These are phyloP conservation scores for Saccharomycopsis lassenensis DNA, from an alignment of 805 yeast species.

Conservation along the genomic window DNA sequence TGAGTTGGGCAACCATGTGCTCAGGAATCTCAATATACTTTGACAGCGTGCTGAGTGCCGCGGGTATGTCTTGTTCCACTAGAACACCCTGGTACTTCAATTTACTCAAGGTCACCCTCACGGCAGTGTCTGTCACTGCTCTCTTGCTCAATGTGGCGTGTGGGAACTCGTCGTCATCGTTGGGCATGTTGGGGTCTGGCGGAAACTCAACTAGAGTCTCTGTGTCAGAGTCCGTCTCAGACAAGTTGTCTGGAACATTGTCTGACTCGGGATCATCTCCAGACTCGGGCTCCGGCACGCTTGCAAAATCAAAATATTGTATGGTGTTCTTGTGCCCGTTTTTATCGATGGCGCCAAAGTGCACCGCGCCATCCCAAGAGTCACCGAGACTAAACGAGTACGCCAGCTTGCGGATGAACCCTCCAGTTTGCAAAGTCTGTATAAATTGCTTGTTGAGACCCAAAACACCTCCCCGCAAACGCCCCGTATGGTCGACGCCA, in stretches of 20 bases:
- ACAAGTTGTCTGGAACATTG: not conserved
- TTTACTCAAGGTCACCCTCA: not conserved
- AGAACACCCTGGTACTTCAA: not conserved
- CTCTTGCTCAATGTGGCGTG: not conserved
- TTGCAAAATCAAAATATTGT: not conserved
- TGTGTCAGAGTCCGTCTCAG: no score
- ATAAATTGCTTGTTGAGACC: conserved; percentile 1
- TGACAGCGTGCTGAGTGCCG: not conserved
- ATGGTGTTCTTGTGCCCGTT: not conserved
- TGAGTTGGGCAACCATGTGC: not conserved
- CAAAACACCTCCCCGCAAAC: not conserved
- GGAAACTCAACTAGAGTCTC: not conserved
- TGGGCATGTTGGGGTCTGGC: no score
- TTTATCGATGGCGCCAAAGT: conserved; percentile 5
- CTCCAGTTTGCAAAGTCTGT: not conserved
- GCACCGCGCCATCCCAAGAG: not conserved
- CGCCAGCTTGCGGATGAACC: conserved; percentile 3
- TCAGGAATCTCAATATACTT: conserved; percentile 1
- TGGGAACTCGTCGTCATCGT: no score
- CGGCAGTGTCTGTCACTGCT: not conserved
- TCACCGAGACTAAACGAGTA: conserved; percentile 2
- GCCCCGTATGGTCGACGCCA: conserved; percentile 1
- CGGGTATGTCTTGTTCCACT: not conserved
- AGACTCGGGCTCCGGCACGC: not conserved
- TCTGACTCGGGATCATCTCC: not conserved